These are phyloP conservation scores for Porphyrellus cyaneotinctus DNA, from an alignment of 768 basidiomycete genomes.

Conservation along the genomic window DNA sequence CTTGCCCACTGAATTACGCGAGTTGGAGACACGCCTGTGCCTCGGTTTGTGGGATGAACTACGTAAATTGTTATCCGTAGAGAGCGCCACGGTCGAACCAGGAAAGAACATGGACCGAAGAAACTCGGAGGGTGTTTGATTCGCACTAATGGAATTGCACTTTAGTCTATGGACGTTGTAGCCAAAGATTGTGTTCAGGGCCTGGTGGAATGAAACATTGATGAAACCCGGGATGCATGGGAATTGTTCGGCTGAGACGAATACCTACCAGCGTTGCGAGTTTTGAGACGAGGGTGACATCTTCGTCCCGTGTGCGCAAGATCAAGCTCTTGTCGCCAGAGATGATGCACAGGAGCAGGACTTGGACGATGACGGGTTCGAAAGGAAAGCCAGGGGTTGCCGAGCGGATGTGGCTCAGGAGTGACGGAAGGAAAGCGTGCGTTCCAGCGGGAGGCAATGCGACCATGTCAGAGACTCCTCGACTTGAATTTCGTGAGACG, in stretches of 20 bases:
- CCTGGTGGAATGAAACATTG: constrained; percentile 36
- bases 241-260: constrained; percentile 4
- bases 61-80: constrained; percentile 9
- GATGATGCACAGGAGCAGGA: constrained; percentile 61
- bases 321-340: constrained; percentile 62
- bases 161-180: constrained; percentile 54
- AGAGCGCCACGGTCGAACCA: constrained; percentile 16
- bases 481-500: too few relatives aligned
- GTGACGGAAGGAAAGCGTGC: constrained; percentile 45
- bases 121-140: constrained; percentile 25
- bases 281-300: constrained; percentile 54
- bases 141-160: constrained; percentile 31
- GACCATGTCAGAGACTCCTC: too few relatives aligned
- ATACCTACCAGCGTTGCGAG: constrained; percentile 51
- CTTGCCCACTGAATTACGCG: constrained; percentile 19
- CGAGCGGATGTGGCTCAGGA: constrained; percentile 46
- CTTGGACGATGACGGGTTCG: constrained; percentile 61
- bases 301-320: constrained; percentile 61
- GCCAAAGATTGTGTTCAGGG: constrained; percentile 56
- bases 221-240: constrained; percentile 3
- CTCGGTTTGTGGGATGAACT: constrained; percentile 14
- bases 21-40: constrained; percentile 20
- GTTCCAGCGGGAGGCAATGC: constrained; percentile 38
- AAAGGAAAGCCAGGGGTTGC: constrained; percentile 47
- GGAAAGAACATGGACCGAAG: constrained; percentile 39